These are phyloP conservation scores for Hortaea sp. DNA, from an alignment of 2,329 filamentous ascomycete genomes.

Conservation along the genomic window DNA sequence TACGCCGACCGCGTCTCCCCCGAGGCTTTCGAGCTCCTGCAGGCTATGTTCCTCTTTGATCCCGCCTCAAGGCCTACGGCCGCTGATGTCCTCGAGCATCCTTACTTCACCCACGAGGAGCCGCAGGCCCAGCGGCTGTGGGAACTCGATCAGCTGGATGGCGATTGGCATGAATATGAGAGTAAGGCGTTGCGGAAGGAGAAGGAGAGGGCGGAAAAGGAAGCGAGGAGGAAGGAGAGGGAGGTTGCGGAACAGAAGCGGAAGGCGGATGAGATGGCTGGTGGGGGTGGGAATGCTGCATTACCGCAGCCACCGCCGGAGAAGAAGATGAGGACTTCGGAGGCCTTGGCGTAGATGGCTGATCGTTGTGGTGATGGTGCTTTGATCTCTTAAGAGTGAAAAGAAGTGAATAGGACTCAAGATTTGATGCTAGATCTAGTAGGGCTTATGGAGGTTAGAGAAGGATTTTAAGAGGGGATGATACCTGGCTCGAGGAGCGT, in stretches of 20 bases:
- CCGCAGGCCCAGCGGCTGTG: slow-evolving; percentile 66
- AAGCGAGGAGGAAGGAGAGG: slow-evolving; percentile 37
- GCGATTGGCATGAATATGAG: slow-evolving; percentile 98
- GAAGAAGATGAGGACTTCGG: slow-evolving; percentile 3
- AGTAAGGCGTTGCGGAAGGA: slow-evolving; percentile 89
- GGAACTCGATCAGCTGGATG: slow-evolving; percentile 73
- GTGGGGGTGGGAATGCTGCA: neutral
- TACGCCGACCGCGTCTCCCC: slow-evolving; percentile 69
- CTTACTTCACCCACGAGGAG: slow-evolving; percentile 79
- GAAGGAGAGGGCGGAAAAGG: slow-evolving; percentile 59
- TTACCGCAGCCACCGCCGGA: neutral
- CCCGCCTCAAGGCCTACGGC: slow-evolving; percentile 74
- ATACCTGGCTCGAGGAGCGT: no score
- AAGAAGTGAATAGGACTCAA: no score
- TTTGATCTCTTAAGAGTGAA: neutral
- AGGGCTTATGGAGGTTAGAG: no score
- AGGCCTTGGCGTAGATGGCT: neutral
- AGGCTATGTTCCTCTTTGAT: slow-evolving; percentile 81
- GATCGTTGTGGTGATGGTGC: neutral
- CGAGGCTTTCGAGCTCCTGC: slow-evolving; percentile 72
- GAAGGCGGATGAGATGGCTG: slow-evolving; percentile 18
- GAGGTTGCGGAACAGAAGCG: slow-evolving; percentile 32
- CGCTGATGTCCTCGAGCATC: slow-evolving; percentile 71
- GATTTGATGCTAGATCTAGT: no score
- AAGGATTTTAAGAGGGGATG: no score